Conservation (phyloP, 106 monocot species). For the Dendrobium nobile region DNA sequence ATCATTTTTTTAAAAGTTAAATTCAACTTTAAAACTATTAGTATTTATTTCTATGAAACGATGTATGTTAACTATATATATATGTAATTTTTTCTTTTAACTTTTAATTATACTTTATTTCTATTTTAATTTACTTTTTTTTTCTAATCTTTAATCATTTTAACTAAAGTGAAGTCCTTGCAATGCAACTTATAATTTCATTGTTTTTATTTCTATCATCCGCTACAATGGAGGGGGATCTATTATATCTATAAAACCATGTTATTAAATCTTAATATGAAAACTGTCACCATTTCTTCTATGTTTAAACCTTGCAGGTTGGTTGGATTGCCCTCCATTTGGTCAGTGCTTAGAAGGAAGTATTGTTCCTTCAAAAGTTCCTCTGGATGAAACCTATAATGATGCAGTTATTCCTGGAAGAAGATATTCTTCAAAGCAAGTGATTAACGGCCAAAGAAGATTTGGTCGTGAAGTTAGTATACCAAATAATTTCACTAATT, state of each 20-base stretch:
- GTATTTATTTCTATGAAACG: background rate
- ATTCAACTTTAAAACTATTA: too few relatives aligned
- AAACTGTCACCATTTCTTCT: background rate
- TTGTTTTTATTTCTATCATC: background rate
- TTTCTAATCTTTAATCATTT: background rate
- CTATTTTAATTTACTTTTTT: background rate
- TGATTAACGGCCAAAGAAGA: constrained; percentile 62
- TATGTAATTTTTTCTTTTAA: background rate
- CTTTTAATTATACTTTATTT: background rate
- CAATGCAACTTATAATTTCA: background rate
- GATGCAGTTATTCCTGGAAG: constrained; percentile 65
- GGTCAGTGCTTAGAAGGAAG: constrained; percentile 54
- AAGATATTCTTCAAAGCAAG: constrained; percentile 92
- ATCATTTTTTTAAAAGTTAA: too few relatives aligned
- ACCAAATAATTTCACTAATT: background rate
- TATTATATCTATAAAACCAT: background rate
- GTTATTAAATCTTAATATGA: background rate
- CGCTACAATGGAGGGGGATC: background rate
- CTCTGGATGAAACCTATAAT: constrained; percentile 89
- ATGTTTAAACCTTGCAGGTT: constrained; percentile 40
- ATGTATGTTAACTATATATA: background rate
- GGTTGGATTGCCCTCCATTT: constrained; percentile 85
- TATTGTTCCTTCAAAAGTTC: constrained; percentile 95
- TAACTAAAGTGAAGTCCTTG: background rate
- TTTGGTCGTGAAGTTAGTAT: constrained; percentile 67